Percentiles rank a stretch among this genome's conserved stretches.
These are phyloP conservation scores for Solanum pinnatisectum DNA, from an alignment of 257 asterid species.

Conservation along the genomic window DNA sequence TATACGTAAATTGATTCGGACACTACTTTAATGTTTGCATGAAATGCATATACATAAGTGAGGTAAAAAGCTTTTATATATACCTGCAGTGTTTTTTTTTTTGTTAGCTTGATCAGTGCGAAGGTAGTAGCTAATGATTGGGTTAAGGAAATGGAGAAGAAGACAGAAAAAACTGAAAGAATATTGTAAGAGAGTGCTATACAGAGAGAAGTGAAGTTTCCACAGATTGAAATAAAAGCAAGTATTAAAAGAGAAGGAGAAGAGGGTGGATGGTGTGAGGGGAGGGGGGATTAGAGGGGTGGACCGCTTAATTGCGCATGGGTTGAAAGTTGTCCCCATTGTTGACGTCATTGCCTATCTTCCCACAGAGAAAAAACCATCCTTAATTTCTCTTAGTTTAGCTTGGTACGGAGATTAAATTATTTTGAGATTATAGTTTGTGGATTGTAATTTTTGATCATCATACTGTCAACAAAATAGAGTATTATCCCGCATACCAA, in stretches of 20 bases:
- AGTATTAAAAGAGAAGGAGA: constrained; percentile 8
- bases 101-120: constrained; percentile 4
- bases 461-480: neutral
- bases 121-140: neutral
- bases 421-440: too few relatives aligned
- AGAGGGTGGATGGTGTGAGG: neutral
- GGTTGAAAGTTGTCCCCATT: constrained; percentile 51
- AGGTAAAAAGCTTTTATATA: neutral
- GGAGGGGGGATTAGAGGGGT: neutral
- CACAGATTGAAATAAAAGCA: neutral
- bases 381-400: neutral
- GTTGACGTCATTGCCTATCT: constrained; percentile 25
- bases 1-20: neutral
- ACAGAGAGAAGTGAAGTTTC: neutral
- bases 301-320: constrained; percentile 79
- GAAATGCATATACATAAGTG: neutral
- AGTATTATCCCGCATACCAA: neutral
- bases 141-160: neutral
- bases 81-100: neutral
- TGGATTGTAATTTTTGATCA: too few relatives aligned
- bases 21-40: neutral
- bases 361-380: neutral
- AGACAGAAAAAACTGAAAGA: constrained; percentile 2
- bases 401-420: too few relatives aligned
- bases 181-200: neutral